Percentiles rank a stretch among this genome's conserved stretches.
These are phyloP conservation scores for Suillus fuscotomentosus DNA, from an alignment of 768 basidiomycete genomes.

Conservation along the genomic window DNA sequence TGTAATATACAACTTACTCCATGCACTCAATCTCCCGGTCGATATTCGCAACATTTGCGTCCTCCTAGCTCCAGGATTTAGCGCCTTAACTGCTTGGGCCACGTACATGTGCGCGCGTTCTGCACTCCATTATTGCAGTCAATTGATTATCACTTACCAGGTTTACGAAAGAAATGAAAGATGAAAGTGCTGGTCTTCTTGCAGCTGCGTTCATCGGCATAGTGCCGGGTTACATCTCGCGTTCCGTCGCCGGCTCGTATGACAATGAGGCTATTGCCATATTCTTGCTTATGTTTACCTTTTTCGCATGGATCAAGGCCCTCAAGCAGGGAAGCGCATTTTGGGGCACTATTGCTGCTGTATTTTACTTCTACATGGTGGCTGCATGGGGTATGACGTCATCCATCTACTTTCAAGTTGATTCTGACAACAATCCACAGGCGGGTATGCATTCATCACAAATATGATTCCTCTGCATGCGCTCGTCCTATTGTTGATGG, in stretches of 20 bases:
- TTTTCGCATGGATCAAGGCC: slow-evolving; percentile 96
- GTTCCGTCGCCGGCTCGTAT: slow-evolving; percentile 98
- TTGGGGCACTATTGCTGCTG: slow-evolving; percentile 84
- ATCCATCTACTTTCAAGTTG: neutral
- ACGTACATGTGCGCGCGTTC: slow-evolving; percentile 78
- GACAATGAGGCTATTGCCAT: slow-evolving; percentile 99
- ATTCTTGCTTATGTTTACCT: slow-evolving; percentile 99
- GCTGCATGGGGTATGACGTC: slow-evolving; percentile 88
- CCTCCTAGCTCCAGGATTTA: slow-evolving; percentile 94
- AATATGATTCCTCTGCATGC: slow-evolving; percentile 99
- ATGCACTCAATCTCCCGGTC: slow-evolving; percentile 87
- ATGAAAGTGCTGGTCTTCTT: slow-evolving; percentile 91
- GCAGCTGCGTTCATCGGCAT: slow-evolving; percentile 99
- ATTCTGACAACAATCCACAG: slow-evolving; percentile 33
- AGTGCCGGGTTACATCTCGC: slow-evolving; percentile 96
- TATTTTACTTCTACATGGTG: slow-evolving; percentile 99
- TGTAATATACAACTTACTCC: slow-evolving; percentile 91
- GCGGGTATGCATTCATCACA: slow-evolving; percentile 99
- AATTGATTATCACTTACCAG: slow-evolving; percentile 37
- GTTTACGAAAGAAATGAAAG: slow-evolving; percentile 97
- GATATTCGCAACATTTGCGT: slow-evolving; percentile 98
- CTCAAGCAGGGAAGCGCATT: slow-evolving; percentile 92
- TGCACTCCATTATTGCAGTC: neutral
- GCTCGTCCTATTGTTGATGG: slow-evolving; percentile 94
- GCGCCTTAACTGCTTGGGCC: slow-evolving; percentile 93